Conservation (phyloP, 768 basidiomycete genomes). For the Tylopilus balloui region DNA sequence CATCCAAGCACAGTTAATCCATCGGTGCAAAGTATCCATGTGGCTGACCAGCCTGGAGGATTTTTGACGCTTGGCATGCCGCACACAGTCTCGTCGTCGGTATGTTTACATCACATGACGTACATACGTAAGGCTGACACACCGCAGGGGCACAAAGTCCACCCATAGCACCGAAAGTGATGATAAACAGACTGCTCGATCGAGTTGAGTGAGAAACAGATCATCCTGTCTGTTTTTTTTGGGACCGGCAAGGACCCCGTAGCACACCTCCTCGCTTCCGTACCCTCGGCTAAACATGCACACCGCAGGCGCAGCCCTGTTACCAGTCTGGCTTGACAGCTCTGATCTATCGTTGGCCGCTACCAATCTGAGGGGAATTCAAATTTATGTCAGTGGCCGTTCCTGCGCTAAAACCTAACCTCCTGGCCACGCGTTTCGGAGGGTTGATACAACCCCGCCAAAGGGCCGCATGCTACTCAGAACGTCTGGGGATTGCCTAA, state of each 20-base stretch:
- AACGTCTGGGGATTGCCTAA: not conserved
- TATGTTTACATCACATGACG: not conserved
- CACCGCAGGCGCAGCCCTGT: not conserved
- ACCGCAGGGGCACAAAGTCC: not conserved
- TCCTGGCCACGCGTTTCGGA: not conserved
- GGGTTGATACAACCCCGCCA: too few relatives aligned
- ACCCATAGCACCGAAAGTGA: not conserved
- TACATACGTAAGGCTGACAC: not conserved
- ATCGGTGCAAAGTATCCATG: not conserved
- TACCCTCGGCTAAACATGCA: not conserved
- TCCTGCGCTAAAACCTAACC: not conserved
- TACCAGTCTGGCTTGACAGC: not conserved
- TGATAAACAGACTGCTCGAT: not conserved
- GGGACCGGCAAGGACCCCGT: not conserved
- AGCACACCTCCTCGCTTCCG: not conserved
- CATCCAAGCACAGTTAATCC: not conserved
- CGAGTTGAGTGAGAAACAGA: not conserved
- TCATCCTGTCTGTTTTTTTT: not conserved
- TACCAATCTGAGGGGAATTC: not conserved
- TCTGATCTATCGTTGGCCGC: not conserved
- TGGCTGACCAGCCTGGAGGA: too few relatives aligned
- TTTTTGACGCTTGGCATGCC: not conserved
- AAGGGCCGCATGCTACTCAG: not conserved
- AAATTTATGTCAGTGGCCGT: not conserved
- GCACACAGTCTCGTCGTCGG: not conserved